Evolutionary conservation across 768 basidiomycete genomes (phyloP).

Genomic region (Inosperma sp.): DNA sequence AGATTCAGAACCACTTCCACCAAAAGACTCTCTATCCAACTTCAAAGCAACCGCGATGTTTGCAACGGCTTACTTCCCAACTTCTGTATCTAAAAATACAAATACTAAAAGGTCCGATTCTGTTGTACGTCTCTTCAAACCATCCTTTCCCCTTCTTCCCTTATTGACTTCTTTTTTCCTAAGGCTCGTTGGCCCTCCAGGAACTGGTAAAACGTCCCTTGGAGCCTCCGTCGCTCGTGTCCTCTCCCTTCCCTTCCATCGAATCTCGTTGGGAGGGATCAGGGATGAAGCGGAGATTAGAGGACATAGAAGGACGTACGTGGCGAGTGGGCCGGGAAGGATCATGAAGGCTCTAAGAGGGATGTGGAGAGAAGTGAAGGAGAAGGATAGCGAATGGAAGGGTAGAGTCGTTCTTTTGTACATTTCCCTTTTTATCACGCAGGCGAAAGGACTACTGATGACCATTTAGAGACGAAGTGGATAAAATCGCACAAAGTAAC

Average conservation of each 20-base stretch:
- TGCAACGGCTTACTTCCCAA: conserved; percentile 78
- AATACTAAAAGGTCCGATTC: conserved; percentile 59
- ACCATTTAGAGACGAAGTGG: conserved; percentile 73
- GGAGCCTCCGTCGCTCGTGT: conserved; percentile 86
- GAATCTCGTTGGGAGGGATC: conserved; percentile 89
- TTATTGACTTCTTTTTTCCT: conserved; percentile 12
- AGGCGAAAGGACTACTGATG: background rate
- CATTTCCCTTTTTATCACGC: conserved; percentile 28
- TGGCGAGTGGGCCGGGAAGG: conserved; percentile 80
- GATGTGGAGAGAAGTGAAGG: conserved; percentile 70
- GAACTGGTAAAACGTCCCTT: conserved; percentile 87
- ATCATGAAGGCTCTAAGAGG: conserved; percentile 86
- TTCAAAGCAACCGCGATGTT: conserved; percentile 74
- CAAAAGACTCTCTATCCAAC: conserved; percentile 51
- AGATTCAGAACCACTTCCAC: conserved; percentile 42
- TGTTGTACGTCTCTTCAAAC: conserved; percentile 49
- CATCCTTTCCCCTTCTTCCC: background rate
- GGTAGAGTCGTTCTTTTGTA: conserved; percentile 75
- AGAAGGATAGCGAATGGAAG: no score
- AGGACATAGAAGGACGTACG: conserved; percentile 71
- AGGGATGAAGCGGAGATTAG: conserved; percentile 78
- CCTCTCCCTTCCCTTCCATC: conserved; percentile 80
- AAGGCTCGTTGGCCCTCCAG: conserved; percentile 87
- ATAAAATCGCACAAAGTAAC: conserved; percentile 83
- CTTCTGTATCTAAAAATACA: background rate